Conservation (phyloP, 2,329 filamentous ascomycete species). For the Akanthomyces muscarius region DNA sequence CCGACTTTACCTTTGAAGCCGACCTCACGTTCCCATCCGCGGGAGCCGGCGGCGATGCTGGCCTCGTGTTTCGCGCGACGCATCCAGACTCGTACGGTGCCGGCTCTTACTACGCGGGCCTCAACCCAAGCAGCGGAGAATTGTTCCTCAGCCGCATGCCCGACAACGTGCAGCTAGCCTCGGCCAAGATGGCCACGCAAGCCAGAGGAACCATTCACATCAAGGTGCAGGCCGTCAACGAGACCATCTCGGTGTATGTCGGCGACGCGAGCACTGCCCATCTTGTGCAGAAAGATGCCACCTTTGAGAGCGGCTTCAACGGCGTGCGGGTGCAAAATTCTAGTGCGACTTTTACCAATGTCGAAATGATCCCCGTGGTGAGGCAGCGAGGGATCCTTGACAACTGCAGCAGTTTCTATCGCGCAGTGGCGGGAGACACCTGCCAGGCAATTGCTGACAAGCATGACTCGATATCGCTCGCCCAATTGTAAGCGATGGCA, state of each 20-base stretch:
- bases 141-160: neutral
- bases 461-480: constrained; percentile 4
- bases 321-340: neutral
- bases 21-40: neutral
- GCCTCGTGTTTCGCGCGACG: neutral
- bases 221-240: constrained; percentile 3
- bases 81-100: neutral
- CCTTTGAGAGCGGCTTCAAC: neutral
- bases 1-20: neutral
- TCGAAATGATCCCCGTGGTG: constrained; percentile 11
- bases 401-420: constrained; percentile 18
- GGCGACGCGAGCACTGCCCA: neutral
- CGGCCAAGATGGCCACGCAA: neutral
- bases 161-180: neutral
- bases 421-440: constrained; percentile 10
- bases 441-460: constrained; percentile 10
- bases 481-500: neutral
- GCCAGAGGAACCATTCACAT: neutral
- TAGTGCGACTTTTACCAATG: neutral
- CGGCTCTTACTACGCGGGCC: neutral
- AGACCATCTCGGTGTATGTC: neutral
- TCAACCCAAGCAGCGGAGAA: neutral
- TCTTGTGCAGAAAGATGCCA: neutral
- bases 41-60: neutral
- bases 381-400: constrained; percentile 18